phyloP scores from a whole-genome alignment of 1,284 basidiomycete species.

The Wolfiporia cocos region DNA sequence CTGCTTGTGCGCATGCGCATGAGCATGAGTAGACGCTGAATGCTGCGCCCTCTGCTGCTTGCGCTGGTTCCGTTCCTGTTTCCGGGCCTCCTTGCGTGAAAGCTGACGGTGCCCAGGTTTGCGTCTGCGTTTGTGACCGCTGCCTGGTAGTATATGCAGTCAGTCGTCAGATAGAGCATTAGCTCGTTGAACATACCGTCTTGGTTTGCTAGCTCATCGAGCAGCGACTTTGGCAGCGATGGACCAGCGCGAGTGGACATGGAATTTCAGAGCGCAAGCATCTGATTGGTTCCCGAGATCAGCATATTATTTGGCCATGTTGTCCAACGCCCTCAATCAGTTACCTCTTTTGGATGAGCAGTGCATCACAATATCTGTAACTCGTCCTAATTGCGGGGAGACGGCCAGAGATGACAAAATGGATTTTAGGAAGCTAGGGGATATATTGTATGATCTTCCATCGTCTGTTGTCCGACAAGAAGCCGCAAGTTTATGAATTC shows the following conservation, averaged over 20 bases:
- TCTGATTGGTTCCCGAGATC: constrained; percentile 7
- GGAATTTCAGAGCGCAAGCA: constrained; percentile 11
- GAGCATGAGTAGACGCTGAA: constrained; percentile 30
- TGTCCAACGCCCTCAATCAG: constrained; percentile 8
- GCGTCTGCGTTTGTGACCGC: constrained; percentile 12
- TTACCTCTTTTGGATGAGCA: too few species aligned
- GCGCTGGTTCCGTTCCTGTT: constrained; percentile 47
- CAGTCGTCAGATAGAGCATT: background rate
- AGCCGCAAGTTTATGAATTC: too few species aligned
- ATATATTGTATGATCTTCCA: too few species aligned
- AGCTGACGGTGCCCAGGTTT: constrained; percentile 20
- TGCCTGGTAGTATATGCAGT: constrained; percentile 3
- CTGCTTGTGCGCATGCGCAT: constrained; percentile 17
- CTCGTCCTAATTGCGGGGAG: background rate
- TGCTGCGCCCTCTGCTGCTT: constrained; percentile 58
- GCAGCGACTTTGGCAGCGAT: constrained; percentile 25
- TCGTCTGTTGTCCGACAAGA: too few species aligned
- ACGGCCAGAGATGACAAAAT: background rate
- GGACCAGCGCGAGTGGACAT: constrained; percentile 20
- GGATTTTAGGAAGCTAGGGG: too few species aligned
- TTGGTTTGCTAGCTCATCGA: constrained; percentile 24
- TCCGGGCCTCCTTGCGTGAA: constrained; percentile 60
- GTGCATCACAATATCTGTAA: too few species aligned
- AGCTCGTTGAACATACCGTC: constrained; percentile 5
- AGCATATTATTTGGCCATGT: constrained; percentile 11